A percentile compares a stretch with the other conserved stretches of the same genome.
These are phyloP conservation scores for Corynespora cassiicola DNA, from an alignment of 2,329 filamentous ascomycete species.

Conservation along the genomic window DNA sequence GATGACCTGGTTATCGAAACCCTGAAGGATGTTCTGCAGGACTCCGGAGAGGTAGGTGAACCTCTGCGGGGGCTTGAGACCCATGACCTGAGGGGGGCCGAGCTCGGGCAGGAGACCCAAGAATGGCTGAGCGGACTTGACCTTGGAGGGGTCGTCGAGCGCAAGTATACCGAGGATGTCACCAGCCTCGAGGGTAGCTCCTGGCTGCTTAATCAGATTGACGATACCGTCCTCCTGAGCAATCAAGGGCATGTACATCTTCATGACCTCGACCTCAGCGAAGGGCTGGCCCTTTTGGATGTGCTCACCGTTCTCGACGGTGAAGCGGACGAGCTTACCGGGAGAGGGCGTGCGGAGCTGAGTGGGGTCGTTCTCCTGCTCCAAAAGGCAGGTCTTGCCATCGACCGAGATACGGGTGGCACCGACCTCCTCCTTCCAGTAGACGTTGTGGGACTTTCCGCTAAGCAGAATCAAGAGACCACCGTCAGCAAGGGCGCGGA, in stretches of 20 bases:
- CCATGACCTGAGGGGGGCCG: slow-evolving; percentile 84
- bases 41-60: slow-evolving; percentile 80
- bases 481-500: slow-evolving; percentile 91
- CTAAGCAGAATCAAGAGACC: slow-evolving; percentile 89
- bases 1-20: slow-evolving; percentile 97
- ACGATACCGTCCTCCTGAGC: slow-evolving; percentile 95
- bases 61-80: slow-evolving; percentile 88
- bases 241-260: slow-evolving; percentile 99
- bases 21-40: slow-evolving; percentile 85
- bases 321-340: slow-evolving; percentile 97
- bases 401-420: slow-evolving; percentile 96
- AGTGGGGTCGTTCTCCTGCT: slow-evolving; percentile 98
- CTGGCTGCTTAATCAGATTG: slow-evolving; percentile 98
- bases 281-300: slow-evolving; percentile 91
- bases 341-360: slow-evolving; percentile 94
- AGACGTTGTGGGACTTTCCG: slow-evolving; percentile 95
- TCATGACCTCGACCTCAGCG: slow-evolving; percentile 99
- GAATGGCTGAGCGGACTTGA: slow-evolving; percentile 96
- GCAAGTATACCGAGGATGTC: slow-evolving; percentile 98
- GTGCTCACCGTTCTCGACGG: slow-evolving; percentile 93
- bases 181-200: slow-evolving; percentile 95
- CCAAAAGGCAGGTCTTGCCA: slow-evolving; percentile 95
- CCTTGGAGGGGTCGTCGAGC: slow-evolving; percentile 91
- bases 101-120: slow-evolving; percentile 87
- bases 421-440: slow-evolving; percentile 99